Conservation (phyloP, 768 basidiomycete genomes). For the Boletus tylopilopsis region DNA sequence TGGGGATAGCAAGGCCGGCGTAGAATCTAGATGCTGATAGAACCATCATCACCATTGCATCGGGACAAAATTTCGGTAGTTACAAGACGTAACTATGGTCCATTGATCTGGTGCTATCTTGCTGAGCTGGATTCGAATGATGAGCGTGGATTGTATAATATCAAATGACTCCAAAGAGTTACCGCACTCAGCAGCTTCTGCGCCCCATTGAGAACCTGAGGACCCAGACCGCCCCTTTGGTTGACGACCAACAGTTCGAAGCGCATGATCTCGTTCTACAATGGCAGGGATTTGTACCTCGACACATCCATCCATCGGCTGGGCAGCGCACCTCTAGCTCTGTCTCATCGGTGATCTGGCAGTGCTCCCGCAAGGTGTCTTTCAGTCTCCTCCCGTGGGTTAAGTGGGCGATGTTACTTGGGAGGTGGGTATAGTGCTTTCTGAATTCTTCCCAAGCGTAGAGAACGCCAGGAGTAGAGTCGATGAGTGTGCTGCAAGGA, state of each 20-base stretch:
- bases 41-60: neutral
- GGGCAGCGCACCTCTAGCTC: constrained; percentile 48
- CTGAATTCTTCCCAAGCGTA: constrained; percentile 74
- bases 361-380: constrained; percentile 72
- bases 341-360: constrained; percentile 54
- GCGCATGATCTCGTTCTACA: constrained; percentile 62
- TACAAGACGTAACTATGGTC: constrained; percentile 84
- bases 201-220: constrained; percentile 66
- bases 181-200: constrained; percentile 54
- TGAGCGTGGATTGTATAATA: neutral
- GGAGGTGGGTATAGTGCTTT: constrained; percentile 51
- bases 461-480: constrained; percentile 82
- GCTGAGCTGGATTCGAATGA: constrained; percentile 16
- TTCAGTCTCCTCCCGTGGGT: constrained; percentile 75
- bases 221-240: constrained; percentile 39
- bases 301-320: neutral
- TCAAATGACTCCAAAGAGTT: neutral
- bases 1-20: constrained; percentile 61
- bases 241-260: constrained; percentile 76
- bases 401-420: constrained; percentile 49
- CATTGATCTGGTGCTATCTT: constrained; percentile 40
- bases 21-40: constrained; percentile 67
- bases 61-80: neutral
- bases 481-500: constrained; percentile 58
- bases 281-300: neutral